phyloP scores from a whole-genome alignment of 257 asterid genomes.

The Euphrasia confusa region DNA sequence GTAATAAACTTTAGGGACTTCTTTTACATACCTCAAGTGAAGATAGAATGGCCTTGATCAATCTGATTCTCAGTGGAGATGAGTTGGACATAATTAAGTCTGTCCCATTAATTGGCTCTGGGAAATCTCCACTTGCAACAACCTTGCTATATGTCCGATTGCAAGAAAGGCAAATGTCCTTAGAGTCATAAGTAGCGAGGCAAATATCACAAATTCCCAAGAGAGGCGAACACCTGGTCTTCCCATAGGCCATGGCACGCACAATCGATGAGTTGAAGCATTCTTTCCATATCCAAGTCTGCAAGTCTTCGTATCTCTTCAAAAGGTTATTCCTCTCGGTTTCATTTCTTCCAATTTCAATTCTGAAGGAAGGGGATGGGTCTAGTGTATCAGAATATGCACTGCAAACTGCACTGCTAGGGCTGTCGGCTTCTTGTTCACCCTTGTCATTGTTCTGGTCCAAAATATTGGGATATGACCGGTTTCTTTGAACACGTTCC shows the following conservation, averaged over 20 bases:
- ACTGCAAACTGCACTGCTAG: conserved; percentile 48
- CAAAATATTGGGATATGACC: conserved; percentile 21
- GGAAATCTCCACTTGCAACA: conserved; percentile 16
- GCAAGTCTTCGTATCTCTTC: conserved; percentile 62
- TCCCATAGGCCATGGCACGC: conserved; percentile 49
- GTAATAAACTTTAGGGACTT: conserved; percentile 7
- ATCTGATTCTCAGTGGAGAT: conserved; percentile 56
- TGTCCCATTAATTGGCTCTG: conserved; percentile 16
- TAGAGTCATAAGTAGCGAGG: conserved; percentile 41
- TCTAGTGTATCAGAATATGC: conserved; percentile 43
- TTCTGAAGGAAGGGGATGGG: conserved; percentile 63
- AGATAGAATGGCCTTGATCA: conserved; percentile 62
- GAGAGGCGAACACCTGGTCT: conserved; percentile 51
- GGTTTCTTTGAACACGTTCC: conserved; percentile 45
- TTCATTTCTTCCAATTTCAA: conserved; percentile 60
- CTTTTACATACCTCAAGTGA: conserved; percentile 61
- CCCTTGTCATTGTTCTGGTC: conserved; percentile 12
- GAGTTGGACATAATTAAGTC: conserved; percentile 29
- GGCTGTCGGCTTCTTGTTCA: conserved; percentile 54
- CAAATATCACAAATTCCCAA: conserved; percentile 65
- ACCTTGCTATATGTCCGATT: conserved; percentile 23
- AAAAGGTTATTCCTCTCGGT: conserved; percentile 45
- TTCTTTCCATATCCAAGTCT: conserved; percentile 86
- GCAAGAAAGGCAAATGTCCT: conserved; percentile 52
- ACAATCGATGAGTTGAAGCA: conserved; percentile 51